Evolutionary conservation across 495 filamentous ascomycete species (phyloP), one percentile per base, ranked within the genome.

Genomic region (Hypoxylon lenormandii): DNA sequence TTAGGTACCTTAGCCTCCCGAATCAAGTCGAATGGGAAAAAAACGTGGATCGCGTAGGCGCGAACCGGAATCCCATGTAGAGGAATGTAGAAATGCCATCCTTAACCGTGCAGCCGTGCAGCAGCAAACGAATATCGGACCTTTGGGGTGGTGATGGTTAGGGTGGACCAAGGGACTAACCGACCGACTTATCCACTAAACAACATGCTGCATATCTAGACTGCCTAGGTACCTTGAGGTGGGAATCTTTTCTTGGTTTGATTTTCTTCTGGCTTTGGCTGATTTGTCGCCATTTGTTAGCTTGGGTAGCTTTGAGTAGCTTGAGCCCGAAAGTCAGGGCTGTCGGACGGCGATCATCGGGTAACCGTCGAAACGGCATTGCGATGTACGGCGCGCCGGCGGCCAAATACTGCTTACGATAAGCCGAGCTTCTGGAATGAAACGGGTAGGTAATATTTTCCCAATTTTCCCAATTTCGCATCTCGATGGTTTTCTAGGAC

Each of bases 1-100:
- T 22, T 45, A n/a, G n/a, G n/a, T n/a, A 21, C 23, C 40, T 51
- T 43, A 22, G 23, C 23, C 5, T 49, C 54, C 52, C 38, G 38
- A 65, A 49, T 60, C 51, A 61, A 48, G 38, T 66, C 38, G 21
- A 45, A 37, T 50, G 30, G 46, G 40, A n/a, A n/a, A n/a, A n/a
- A 48, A 50, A 51, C 28, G 37, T 53, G 30, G 30, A 11, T 33
- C 10, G 30, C 30, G 47, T 70, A 60, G 43, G 16, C 55, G 23
- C 21, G 40, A 65, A 52, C 43, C 61, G 60, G 61, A 70, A 70
- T 70, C 57, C 51, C 57, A 66, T 70, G 55, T 43, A 28, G 56
- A 48, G 23, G 18, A 48, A 26, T 22, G 52, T 33, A 52, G 45
- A 66, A 33, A 66, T 66, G 61, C 61, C 57, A 65, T 70, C 56